Base-by-base conservation (phyloP, 179 eudicot genomes). In the Beta corolliflora region DNA sequence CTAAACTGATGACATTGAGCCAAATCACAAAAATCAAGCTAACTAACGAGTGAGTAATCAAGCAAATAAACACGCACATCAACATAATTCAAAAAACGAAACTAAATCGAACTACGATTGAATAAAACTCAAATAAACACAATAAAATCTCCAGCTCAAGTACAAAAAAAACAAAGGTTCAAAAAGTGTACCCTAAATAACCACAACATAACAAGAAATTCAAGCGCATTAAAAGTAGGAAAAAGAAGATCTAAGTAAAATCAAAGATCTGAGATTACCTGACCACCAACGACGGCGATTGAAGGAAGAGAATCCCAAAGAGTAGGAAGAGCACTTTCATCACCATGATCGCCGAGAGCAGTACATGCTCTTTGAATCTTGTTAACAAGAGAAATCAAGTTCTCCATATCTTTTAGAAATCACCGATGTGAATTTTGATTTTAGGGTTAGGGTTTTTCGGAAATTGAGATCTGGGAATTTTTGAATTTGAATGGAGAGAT, bases 271-370 rank as follows among this genome's bases (percentile, higher is more conserved):
- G 14, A 73, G 52, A 3, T 19, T 85, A 96, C 99, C 99, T 94
- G 99, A 45, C 99, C 99, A 60, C 99, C 99, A 79, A 96, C 99
- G 83, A 96, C 99, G 77, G 99, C 98, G 70, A 96, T 93, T 9
- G 99, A 89, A 48, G 99, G 99, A 16, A 96, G 88, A 53, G 98
- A 91, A 53, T 96, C 99, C 99, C 98, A 96, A 46, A 96, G 98
- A 81, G 99, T 93, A 13, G 99, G 99, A 86, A 94, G 85, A 61
- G 94, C 92, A 83, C 89, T 89, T 48, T 91, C 97, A n/a, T 93
- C 98, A 73, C 99, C 98, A 45, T 94, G 89, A 87, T 96, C 98
- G 78, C 99, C 99, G 4, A 96, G 88, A 14, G 97, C 97, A 9
- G 98, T 96, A 83, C 99, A 96, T 1, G 99, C 99, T 87, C 97